Evolutionary conservation across 352 stramenopile species (phyloP), one percentile per base, ranked within the genome.

Genomic region (Pythium periplocum): DNA sequence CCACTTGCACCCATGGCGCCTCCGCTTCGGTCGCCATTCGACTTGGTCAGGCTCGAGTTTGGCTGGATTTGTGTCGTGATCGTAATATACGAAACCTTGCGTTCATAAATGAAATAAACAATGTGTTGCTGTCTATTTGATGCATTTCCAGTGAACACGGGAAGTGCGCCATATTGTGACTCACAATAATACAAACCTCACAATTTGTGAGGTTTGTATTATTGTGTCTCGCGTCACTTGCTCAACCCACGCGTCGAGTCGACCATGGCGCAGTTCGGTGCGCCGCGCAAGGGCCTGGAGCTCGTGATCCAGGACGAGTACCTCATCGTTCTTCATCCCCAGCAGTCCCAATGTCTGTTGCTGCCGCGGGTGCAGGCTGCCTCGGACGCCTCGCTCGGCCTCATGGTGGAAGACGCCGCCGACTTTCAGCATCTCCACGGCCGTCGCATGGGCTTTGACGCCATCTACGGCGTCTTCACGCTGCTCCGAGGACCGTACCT

Each of bases 271-370:
- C 6, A 31, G 35, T 45, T 31, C 35, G 31, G 30, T 11, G 35
- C 33, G 34, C n/a, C 41, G 2, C 62, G 70, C 53, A 69, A 64
- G 57, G 53, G 68, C 38, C 78, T 76, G 43, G 77, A 88, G 62
- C 69, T 88, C 37, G 69, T 88, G 45, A 79, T 88, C 59, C 78
- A 88, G 69, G 78, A 88, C 65, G 78, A 88, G 38, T 71, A 71
- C 48, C 67, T 88, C 11, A 68, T 86, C 59, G 63, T 88, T 48
- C 59, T 84, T 31, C 75, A 86, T 46, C 66, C 66, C 4, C 46
- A 69, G 39, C 61, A 78, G 42, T 66, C 73, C 30, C 71, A 78
- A 36, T 71, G 69, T 58, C 67, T 88, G 49, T 59, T 83, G 45
- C 59, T 88, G 32, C 66, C 75, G 37, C 73, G 78, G 42, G 64